phyloP scores from a whole-genome alignment of 2,329 filamentous ascomycete genomes.

The Calonectria naviculata region DNA sequence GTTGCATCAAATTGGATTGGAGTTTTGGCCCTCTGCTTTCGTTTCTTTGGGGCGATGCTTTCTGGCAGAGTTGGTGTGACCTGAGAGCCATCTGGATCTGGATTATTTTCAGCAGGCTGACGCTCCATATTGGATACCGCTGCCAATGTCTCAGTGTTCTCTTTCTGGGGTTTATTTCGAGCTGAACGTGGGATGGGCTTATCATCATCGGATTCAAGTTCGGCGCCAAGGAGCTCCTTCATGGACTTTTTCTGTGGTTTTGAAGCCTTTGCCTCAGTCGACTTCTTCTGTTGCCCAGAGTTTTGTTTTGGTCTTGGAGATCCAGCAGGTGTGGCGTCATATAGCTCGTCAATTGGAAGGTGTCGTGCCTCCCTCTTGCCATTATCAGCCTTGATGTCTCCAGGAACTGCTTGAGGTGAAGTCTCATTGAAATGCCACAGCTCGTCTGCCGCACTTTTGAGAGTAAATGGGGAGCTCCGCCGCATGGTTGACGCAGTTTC shows the following conservation, averaged over 20 bases:
- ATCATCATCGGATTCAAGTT: constrained; percentile 9
- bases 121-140: background rate
- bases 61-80: background rate
- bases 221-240: constrained; percentile 7
- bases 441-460: constrained; percentile 16
- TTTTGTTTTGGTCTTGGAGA: constrained; percentile 18
- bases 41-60: constrained; percentile 29
- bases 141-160: background rate
- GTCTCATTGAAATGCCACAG: constrained; percentile 32
- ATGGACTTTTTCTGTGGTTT: constrained; percentile 12
- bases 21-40: constrained; percentile 48
- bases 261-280: background rate
- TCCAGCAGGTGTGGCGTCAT: constrained; percentile 36
- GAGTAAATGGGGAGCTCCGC: constrained; percentile 44
- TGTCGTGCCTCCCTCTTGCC: constrained; percentile 1
- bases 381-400: background rate
- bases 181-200: background rate
- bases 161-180: background rate
- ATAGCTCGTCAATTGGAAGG: constrained; percentile 39
- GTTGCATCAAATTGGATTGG: constrained; percentile 47
- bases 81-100: background rate
- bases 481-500: constrained; percentile 48
- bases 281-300: background rate
- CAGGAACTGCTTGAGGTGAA: constrained; percentile 13
- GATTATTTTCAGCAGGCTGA: background rate